Base-by-base conservation (phyloP, 1,284 basidiomycete species). In the Moesziomyces globuligerus region DNA sequence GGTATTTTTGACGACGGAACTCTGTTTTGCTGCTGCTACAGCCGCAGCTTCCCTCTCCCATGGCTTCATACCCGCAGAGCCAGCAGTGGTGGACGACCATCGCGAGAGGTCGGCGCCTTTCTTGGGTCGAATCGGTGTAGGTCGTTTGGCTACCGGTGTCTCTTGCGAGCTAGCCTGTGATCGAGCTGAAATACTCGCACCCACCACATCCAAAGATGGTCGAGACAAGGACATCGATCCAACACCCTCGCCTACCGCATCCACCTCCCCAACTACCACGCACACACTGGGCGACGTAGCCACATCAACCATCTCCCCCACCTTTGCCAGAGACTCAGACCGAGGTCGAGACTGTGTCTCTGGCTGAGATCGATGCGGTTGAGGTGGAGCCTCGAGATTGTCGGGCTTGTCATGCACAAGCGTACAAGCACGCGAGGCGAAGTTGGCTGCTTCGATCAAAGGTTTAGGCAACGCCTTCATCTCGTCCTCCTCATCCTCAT, bases 1-100 rank as follows among this genome's bases (percentile, higher is more conserved):
- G 3, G 55, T 55, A 15, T 46, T 66, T 9, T 60, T 54, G 9
- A 66, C 49, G 17, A 72, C 39, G 1, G 42, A 45, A 4, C 24
- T 39, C 9, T 55, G 56, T 1, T 36, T 26, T 2, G 60, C 58
- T 11, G 66, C 61, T 7, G 58, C 72, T 0, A 59, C 38, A 6
- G 68, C 50, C 3, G 60, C 71, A 0, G 75, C 75, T 48, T 77
- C 75, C 1, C 71, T 11, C 44, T 77, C 75, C 75, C 75, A 77
- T 7, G 75, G 75, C 26, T 77, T 77, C 29, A 74, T 34, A 2
- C 54, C n/a, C n/a, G n/a, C n/a, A n/a, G n/a, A n/a, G n/a, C n/a
- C n/a, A n/a, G 29, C 7, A 11, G 6, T 29, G 29, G 13, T 21
- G 17, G 13, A 3, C 2, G 34, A 40, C 34, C 39, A 18, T 0